A percentile compares a stretch with the other conserved stretches of the same genome.
Evolutionary conservation across 2,329 filamentous ascomycete genomes (phyloP).

Genomic region (Fusarium subglutinans): DNA sequence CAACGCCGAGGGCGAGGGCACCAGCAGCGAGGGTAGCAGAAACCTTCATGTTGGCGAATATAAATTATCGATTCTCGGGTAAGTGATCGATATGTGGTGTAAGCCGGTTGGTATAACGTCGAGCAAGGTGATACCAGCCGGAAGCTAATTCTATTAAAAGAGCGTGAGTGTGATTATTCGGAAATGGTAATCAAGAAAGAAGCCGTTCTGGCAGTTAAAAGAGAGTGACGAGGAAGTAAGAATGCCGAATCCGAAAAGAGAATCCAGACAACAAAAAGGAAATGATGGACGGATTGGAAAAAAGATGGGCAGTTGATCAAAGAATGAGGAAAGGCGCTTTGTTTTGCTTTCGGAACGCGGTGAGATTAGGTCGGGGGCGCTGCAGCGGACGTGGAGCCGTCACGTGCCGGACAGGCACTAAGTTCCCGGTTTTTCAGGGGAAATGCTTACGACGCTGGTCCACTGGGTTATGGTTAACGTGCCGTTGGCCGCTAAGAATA

Average conservation of each 20-base stretch:
- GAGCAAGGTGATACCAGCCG: constrained; percentile 21
- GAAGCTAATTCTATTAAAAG: constrained; percentile 29
- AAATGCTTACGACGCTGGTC: constrained; percentile 34
- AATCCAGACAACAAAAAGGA: constrained; percentile 18
- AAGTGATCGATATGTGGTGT: constrained; percentile 18
- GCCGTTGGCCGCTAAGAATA: constrained; percentile 36
- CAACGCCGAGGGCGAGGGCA: constrained; percentile 52
- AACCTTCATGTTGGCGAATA: constrained; percentile 54
- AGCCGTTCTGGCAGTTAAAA: constrained; percentile 31
- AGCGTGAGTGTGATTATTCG: constrained; percentile 24
- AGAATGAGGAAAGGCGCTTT: constrained; percentile 28
- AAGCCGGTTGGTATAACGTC: constrained; percentile 25
- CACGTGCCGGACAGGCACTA: constrained; percentile 33
- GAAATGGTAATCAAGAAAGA: constrained; percentile 27
- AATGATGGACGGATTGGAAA: constrained; percentile 18
- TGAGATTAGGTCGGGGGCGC: constrained; percentile 37
- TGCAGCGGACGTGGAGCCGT: constrained; percentile 19
- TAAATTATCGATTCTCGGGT: constrained; percentile 16
- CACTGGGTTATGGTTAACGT: constrained; percentile 20
- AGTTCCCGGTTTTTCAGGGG: constrained; percentile 40
- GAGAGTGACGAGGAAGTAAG: constrained; percentile 39
- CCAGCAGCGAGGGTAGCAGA: constrained; percentile 50
- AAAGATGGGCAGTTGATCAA: constrained; percentile 14
- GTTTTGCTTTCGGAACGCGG: constrained; percentile 35
- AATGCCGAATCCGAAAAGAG: constrained; percentile 33